phyloP scores from a whole-genome alignment of 805 yeast species.

The Hanseniaspora hatyaiensis region DNA sequence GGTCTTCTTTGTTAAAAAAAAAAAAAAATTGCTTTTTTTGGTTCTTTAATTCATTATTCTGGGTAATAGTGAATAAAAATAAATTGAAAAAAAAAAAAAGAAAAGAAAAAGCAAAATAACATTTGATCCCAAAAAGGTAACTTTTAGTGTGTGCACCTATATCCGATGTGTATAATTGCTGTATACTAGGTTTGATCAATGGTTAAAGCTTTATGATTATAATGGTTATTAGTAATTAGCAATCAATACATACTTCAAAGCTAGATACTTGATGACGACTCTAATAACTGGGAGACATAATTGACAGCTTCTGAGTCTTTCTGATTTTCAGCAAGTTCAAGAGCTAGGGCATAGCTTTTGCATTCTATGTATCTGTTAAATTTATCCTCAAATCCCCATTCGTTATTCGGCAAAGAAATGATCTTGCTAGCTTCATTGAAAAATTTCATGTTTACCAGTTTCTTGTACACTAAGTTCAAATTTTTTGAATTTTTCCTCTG shows the following conservation, averaged over 20 bases:
- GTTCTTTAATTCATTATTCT: no score
- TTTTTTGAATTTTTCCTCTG: constrained; percentile 58
- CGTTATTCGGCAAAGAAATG: constrained; percentile 40
- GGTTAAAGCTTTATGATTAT: no score
- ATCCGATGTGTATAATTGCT: no score
- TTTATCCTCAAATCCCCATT: constrained; percentile 36
- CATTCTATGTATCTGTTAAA: constrained; percentile 43
- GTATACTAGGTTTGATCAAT: no score
- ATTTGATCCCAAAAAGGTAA: not conserved
- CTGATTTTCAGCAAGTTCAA: constrained; percentile 24
- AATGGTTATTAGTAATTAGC: no score
- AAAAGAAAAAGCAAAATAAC: not conserved
- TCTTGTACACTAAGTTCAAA: constrained; percentile 49
- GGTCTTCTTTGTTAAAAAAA: no score
- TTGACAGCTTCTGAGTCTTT: constrained; percentile 20
- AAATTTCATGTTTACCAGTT: constrained; percentile 44
- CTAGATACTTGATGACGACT: not conserved
- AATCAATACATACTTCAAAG: no score
- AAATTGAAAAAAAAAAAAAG: not conserved
- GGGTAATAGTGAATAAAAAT: not conserved
- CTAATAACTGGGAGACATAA: constrained; percentile 1
- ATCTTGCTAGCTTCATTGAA: constrained; percentile 49
- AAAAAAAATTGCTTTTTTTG: no score
- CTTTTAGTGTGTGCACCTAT: no score
- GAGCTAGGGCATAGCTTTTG: constrained; percentile 41